Evolutionary conservation across 257 asterid species (phyloP), one percentile per base, ranked within the genome.

Genomic region (Ilex asprella): DNA sequence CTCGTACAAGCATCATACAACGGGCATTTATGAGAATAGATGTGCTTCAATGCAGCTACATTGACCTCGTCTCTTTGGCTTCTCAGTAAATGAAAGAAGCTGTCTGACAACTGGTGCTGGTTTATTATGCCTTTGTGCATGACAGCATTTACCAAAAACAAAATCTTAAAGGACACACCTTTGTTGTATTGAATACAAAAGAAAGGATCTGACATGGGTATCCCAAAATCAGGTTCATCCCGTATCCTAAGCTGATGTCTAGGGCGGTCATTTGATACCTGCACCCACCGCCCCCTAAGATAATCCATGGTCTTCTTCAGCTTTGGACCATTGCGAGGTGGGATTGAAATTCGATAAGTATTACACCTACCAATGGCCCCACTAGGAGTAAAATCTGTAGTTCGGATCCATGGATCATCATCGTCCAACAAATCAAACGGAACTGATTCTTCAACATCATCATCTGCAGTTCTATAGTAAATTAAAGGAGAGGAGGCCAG

Each of bases 371-470:
- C 99, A 54, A 89, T 75, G 15, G 87, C 97, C 49, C 95, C 91
- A 55, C 89, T 83, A 14, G 83, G 73, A 16, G 88, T 83, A 68
- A 86, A 78, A 73, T 92, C 96, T 3, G 91, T 82, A 0, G 99
- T 86, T 8, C 97, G 87, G 31, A 92, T 85, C 99, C 99, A 92
- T 0, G 96, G 99, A 78, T 92, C 97, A 73, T 92, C 97, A 60
- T 92, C 95, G 21, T 92, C 97, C 79, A 88, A 60, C 72, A 92
- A 60, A 68, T 86, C 95, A 66, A 67, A 92, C 2, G 94, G 86
- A n/a, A 80, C 91, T 13, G 86, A 12, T 55, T 63, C 87, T 73
- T 78, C 90, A 64, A 88, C 80, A 62, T 86, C 98, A 63, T 92
- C 99, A 70, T 83, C 97, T 0, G 95, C 97, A 13, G 97, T 92